Percentiles rank a stretch among this genome's conserved stretches.
Conservation (phyloP, 1,139 yeast genomes). For the Yamadazyma diddensiae region DNA sequence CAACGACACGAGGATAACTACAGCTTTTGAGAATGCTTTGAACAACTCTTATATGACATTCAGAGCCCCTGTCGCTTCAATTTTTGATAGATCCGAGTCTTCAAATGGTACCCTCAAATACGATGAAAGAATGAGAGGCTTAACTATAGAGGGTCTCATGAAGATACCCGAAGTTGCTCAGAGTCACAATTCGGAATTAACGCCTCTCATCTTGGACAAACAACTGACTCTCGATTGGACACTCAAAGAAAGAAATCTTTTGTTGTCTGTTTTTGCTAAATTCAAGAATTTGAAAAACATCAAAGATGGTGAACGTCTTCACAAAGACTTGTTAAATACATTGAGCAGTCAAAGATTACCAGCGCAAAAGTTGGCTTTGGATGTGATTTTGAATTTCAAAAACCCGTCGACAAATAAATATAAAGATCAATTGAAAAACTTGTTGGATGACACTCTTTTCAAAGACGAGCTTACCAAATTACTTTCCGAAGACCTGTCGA, state of each 20-base stretch:
- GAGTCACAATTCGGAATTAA: constrained; percentile 49
- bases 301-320: constrained; percentile 50
- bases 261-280: constrained; percentile 61
- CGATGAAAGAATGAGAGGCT: constrained; percentile 42
- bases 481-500: constrained; percentile 47
- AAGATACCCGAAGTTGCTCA: constrained; percentile 69
- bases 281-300: constrained; percentile 63
- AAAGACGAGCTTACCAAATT: constrained; percentile 79
- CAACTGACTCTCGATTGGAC: constrained; percentile 42
- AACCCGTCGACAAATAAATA: constrained; percentile 60
- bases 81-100: constrained; percentile 33
- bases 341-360: constrained; percentile 61
- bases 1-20: constrained; percentile 27
- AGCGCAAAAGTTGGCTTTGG: constrained; percentile 71
- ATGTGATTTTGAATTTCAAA: constrained; percentile 68
- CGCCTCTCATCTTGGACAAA: constrained; percentile 49
- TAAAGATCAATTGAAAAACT: constrained; percentile 65
- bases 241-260: constrained; percentile 57
- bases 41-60: constrained; percentile 19
- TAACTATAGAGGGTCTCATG: constrained; percentile 49
- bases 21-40: constrained; percentile 23
- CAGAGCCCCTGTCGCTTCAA: constrained; percentile 22
- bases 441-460: constrained; percentile 79
- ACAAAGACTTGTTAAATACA: constrained; percentile 50
- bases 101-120: constrained; percentile 30